phyloP scores from a whole-genome alignment of 2,329 filamentous ascomycete genomes.

The Waltergamsia citrina region DNA sequence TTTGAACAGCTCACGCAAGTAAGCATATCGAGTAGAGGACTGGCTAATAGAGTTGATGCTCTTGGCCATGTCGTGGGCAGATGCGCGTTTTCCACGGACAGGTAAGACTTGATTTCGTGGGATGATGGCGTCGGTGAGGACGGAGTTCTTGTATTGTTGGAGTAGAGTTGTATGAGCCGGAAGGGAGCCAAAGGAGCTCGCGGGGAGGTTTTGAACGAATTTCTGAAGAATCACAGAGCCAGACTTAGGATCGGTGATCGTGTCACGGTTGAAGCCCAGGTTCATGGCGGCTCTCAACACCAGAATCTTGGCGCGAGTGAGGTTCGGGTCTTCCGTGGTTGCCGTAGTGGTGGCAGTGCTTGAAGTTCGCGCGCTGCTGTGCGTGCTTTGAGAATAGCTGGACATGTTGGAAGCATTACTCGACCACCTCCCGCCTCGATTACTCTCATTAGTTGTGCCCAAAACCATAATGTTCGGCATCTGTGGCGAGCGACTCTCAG shows the following conservation, averaged over 20 bases:
- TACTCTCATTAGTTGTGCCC: slow-evolving; percentile 48
- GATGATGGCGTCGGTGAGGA: slow-evolving; percentile 59
- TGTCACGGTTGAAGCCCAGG: slow-evolving; percentile 63
- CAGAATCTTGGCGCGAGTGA: slow-evolving; percentile 68
- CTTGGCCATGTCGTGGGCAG: slow-evolving; percentile 68
- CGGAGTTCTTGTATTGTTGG: slow-evolving; percentile 70
- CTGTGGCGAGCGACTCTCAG: slow-evolving; percentile 64
- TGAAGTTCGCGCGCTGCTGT: slow-evolving; percentile 53
- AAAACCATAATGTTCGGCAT: slow-evolving; percentile 85
- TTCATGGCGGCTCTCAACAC: slow-evolving; percentile 82
- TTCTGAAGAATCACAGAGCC: slow-evolving; percentile 51
- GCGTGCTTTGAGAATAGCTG: slow-evolving; percentile 67
- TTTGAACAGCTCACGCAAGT: slow-evolving; percentile 72
- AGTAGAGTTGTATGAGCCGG: slow-evolving; percentile 64
- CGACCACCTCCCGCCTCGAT: slow-evolving; percentile 65
- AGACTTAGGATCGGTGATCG: slow-evolving; percentile 30
- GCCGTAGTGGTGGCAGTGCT: slow-evolving; percentile 68
- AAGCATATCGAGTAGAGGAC: slow-evolving; percentile 59
- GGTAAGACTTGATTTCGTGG: slow-evolving; percentile 32
- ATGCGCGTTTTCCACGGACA: slow-evolving; percentile 45
- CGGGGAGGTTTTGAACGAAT: slow-evolving; percentile 68
- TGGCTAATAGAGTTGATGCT: slow-evolving; percentile 69
- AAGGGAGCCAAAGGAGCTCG: slow-evolving; percentile 68
- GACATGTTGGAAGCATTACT: slow-evolving; percentile 73
- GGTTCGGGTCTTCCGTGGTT: slow-evolving; percentile 63